phyloP scores from a whole-genome alignment of 2,329 filamentous ascomycete genomes.

The Colletotrichum spinosum region DNA sequence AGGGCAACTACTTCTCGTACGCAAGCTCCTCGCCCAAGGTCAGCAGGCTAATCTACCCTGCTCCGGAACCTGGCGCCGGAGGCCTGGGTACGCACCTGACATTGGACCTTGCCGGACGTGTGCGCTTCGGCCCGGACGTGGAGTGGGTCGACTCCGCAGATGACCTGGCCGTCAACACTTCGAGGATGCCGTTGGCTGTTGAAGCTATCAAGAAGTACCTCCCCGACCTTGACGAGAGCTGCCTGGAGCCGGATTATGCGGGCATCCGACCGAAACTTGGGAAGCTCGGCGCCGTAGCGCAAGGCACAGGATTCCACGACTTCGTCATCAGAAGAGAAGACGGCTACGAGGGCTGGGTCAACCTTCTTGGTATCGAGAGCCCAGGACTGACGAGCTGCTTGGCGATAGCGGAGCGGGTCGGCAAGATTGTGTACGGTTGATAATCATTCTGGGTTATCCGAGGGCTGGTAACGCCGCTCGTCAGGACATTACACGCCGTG shows the following conservation, averaged over 20 bases:
- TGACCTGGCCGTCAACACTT: conserved; percentile 76
- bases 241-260: conserved; percentile 85
- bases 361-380: conserved; percentile 92
- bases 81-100: conserved; percentile 95
- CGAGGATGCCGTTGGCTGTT: conserved; percentile 74
- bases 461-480: too few relatives aligned
- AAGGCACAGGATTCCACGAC: conserved; percentile 80
- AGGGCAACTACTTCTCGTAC: conserved; percentile 96
- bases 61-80: conserved; percentile 81
- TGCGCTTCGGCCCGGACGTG: conserved; percentile 94
- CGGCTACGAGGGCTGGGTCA: conserved; percentile 85
- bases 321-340: conserved; percentile 85
- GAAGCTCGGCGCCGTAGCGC: conserved; percentile 67
- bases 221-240: conserved; percentile 74
- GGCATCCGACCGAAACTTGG: conserved; percentile 91
- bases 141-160: conserved; percentile 84
- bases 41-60: conserved; percentile 86
- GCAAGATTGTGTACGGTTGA: conserved; percentile 58
- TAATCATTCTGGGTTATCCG: conserved; percentile 24
- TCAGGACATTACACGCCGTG: too few relatives aligned
- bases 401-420: conserved; percentile 85
- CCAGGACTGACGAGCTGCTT: conserved; percentile 89
- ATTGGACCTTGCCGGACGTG: conserved; percentile 83
- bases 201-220: conserved; percentile 83
- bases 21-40: conserved; percentile 70